Conservation (phyloP, 1,139 yeast genomes). For the Pichia sp. region DNA sequence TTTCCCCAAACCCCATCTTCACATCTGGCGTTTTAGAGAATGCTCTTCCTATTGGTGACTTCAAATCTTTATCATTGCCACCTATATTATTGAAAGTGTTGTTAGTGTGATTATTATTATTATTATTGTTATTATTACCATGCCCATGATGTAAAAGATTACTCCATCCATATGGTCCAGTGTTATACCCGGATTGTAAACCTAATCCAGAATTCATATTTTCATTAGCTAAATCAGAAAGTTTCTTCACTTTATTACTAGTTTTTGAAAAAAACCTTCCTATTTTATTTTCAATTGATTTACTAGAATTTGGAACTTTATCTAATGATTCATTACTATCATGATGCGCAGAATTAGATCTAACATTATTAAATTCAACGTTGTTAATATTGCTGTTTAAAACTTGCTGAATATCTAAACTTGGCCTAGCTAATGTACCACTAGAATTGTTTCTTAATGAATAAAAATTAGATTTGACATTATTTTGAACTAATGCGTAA, state of each 20-base stretch:
- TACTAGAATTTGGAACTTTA: constrained; percentile 7
- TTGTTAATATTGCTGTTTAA: constrained; percentile 15
- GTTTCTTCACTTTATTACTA: constrained; percentile 20
- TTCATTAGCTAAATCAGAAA: constrained; percentile 10
- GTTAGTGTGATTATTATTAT: too few species aligned
- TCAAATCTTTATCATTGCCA: constrained; percentile 17
- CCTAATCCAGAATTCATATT: constrained; percentile 11
- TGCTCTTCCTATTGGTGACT: constrained; percentile 35
- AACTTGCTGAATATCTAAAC: not conserved
- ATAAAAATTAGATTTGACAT: constrained; percentile 2
- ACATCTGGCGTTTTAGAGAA: constrained; percentile 33
- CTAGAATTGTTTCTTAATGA: constrained; percentile 13
- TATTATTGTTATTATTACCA: too few species aligned
- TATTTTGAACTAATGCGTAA: not conserved
- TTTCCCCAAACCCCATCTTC: constrained; percentile 27
- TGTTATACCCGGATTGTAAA: constrained; percentile 5
- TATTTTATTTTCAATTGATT: constrained; percentile 19
- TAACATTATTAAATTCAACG: constrained; percentile 28
- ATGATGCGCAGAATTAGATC: constrained; percentile 15
- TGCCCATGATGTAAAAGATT: not conserved
- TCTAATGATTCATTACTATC: constrained; percentile 8
- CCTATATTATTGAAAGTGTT: too few species aligned
- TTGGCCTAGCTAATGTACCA: constrained; percentile 9
- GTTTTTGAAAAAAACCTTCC: constrained; percentile 21
- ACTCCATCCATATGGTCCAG: constrained; percentile 1